These are phyloP conservation scores for Globisporangium nagaii DNA, from an alignment of 352 stramenopile species.

Conservation along the genomic window DNA sequence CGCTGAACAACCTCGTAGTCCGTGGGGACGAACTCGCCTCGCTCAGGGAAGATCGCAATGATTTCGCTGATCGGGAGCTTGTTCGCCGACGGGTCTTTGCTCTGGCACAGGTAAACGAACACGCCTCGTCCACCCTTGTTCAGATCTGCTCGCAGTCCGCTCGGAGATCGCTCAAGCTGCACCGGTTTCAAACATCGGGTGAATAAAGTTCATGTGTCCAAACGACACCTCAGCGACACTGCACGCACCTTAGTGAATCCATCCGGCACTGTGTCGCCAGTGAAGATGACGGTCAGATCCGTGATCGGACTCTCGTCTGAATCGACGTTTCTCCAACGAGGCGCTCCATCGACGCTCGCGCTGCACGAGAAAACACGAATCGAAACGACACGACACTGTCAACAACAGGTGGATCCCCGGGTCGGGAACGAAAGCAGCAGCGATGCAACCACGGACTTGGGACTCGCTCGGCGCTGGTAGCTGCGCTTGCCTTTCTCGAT, in stretches of 20 bases:
- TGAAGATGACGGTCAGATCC: constrained; percentile 76
- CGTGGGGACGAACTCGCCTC: constrained; percentile 65
- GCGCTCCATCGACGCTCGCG: constrained; percentile 1
- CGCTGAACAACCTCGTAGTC: constrained; percentile 74
- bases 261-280: constrained; percentile 58
- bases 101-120: constrained; percentile 73
- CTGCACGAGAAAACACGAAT: background rate
- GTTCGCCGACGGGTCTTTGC: constrained; percentile 31
- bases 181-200: background rate
- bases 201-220: too few species aligned
- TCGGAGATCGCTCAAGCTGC: constrained; percentile 71
- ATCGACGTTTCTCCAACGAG: constrained; percentile 47
- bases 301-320: constrained; percentile 49
- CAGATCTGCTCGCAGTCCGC: constrained; percentile 66
- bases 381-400: background rate
- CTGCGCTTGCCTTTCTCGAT: constrained; percentile 50
- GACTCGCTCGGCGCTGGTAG: constrained; percentile 26
- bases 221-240: too few species aligned
- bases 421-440: background rate
- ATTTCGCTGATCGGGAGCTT: constrained; percentile 78
- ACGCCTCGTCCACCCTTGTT: constrained; percentile 77
- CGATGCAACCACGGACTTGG: constrained; percentile 9
- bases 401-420: too few species aligned
- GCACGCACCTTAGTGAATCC: constrained; percentile 62
- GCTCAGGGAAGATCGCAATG: constrained; percentile 66